Evolutionary conservation across 1,284 basidiomycete species (phyloP).

Genomic region (Puccinia polysora): DNA sequence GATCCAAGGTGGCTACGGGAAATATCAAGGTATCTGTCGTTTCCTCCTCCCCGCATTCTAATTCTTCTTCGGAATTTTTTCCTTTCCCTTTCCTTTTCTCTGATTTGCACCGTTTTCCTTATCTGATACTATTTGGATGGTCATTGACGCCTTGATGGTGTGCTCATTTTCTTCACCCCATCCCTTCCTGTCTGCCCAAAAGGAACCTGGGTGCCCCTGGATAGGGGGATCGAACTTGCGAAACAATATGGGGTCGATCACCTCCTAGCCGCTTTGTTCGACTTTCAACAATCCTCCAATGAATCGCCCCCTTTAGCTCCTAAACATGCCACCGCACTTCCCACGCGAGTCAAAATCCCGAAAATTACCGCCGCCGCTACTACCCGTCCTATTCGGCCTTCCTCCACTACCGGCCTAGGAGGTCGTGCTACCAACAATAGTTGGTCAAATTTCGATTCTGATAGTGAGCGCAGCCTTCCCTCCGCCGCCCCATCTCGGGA

Average conservation of each 20-base stretch:
- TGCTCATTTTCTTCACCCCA: conserved; percentile 8
- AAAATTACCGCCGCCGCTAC: conserved; percentile 52
- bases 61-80: background rate
- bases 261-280: conserved; percentile 86
- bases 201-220: conserved; percentile 99
- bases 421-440: conserved; percentile 39
- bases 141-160: conserved; percentile 10
- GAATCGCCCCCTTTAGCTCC: conserved; percentile 88
- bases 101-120: background rate
- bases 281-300: conserved; percentile 82
- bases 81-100: background rate
- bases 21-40: conserved; percentile 80
- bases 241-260: conserved; percentile 89
- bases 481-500: conserved; percentile 14
- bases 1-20: conserved; percentile 98
- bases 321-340: conserved; percentile 78
- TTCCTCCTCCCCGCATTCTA: background rate
- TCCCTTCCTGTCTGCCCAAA: conserved; percentile 23
- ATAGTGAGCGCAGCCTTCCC: conserved; percentile 10
- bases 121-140: background rate
- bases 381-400: conserved; percentile 16
- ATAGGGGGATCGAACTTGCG: conserved; percentile 76
- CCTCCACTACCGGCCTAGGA: conserved; percentile 9
- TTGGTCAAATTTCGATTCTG: conserved; percentile 39
- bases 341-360: conserved; percentile 57